Evolutionary conservation across 1,139 yeast genomes (phyloP), one percentile per base, ranked within the genome.

Genomic region (Yamadazyma taylorii): DNA sequence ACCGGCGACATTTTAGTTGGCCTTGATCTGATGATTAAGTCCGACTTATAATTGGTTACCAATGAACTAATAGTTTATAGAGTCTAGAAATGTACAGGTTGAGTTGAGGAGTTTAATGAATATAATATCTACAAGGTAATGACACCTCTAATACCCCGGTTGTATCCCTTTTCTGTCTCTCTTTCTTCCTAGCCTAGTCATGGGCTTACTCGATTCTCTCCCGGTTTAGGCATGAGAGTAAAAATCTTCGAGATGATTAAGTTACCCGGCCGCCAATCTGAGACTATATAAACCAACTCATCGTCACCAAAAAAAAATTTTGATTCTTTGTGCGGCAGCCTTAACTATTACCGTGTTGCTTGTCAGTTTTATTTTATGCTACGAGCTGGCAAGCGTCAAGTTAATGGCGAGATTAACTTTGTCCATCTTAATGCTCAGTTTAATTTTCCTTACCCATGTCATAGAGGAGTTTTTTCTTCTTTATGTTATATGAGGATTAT

Each of bases 381-480:
- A 69, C 75, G 75, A 69, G 69, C 63, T 60, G 75, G 75, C 75
- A 70, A 70, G 75, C 74, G 76, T 71, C 77, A 69, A 67, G 77
- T 69, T 64, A 66, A 55, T 59, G 76, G 77, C 75, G 74, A 69
- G 75, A 71, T 60, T 46, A 65, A 65, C 47, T 63, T 14, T 27
- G 77, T 64, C 67, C 75, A 66, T 71, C 77, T 71, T 61, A 71
- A 58, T 51, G 76, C 76, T 69, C 76, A 37, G 48, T 35, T 47
- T 44, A 45, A 28, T 68, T 60, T 63, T 63, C 60, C 58, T 59
- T 51, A 55, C 52, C 51, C 55, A 48, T 46, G 42, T 44, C n/a
- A 19, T 46, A 49, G 42, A 43, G 38, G 38, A 36, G 35, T 38
- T 39, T 36, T 43, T 38, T 39, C 35, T 43, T 40, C 43, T 40